Evolutionary conservation across 1,139 yeast species (phyloP), one percentile per base, ranked within the genome.

Genomic region (Saccharomyces hybrid): DNA sequence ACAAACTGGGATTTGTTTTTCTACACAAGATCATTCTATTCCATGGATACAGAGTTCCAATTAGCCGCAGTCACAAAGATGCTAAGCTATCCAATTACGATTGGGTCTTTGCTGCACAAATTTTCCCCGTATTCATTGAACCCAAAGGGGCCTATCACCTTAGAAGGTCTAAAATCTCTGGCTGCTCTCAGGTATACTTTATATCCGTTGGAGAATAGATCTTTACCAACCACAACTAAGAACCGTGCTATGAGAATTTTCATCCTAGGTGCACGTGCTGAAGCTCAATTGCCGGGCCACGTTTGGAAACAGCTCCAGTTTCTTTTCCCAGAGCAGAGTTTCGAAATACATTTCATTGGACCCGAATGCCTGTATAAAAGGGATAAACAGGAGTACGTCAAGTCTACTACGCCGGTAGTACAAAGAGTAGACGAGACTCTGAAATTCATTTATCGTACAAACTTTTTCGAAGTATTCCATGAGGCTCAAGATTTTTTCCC

Each of bases 1-100:
- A 76, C 84, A 53, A 84, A 81, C 70, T 93, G 99, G 99, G 98
- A 93, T 71, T 78, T 95, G 19, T 93, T 82, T 65, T 86, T 93
- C 69, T 93, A 93, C 72, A 93, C 99, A 0, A 80, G 99, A 70
- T 88, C 87, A 65, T 93, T 89, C 70, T 85, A 83, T 65, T 91
- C 98, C 5, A 91, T 93, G 98, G 96, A 93, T 71, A 88, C 97
- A 11, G 97, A 91, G 70, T 93, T 88, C 74, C 95, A 91, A 71
- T 76, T 91, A 67, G 98, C 99, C 0, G 96, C 96, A 1, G 93
- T 91, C 41, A 89, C 98, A 28, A 93, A 95, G 70, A 88, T 93
- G 78, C 79, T 93, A 68, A 87, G 96, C 51, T 93, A 90, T 71
- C 99, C 99, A 47, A 75, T 89, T 57, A 90, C 99, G 5, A 85